Conservation (phyloP, 148 eudicot species). For the Silene conica region DNA sequence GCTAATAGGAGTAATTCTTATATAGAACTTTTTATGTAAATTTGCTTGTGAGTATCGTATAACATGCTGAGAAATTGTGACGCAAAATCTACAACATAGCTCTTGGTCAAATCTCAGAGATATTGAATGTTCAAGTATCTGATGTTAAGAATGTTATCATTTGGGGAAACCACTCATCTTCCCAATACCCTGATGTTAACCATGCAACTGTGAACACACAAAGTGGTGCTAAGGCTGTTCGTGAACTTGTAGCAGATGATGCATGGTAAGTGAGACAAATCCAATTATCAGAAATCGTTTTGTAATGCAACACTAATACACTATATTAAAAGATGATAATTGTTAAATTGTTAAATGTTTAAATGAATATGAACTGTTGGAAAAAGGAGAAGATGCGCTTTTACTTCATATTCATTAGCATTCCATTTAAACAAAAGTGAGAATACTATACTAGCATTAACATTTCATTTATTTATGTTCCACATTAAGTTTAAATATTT, state of each 20-base stretch:
- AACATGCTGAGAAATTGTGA: neutral
- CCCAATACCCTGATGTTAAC: constrained; percentile 96
- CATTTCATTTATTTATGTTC: no score
- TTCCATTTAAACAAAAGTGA: no score
- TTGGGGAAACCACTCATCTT: constrained; percentile 98
- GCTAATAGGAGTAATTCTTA: neutral
- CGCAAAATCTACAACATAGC: constrained; percentile 54
- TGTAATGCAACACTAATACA: no score
- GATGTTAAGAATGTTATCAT: constrained; percentile 96
- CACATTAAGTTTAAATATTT: no score
- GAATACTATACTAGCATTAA: no score
- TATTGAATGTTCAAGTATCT: constrained; percentile 71
- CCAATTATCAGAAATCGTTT: neutral
- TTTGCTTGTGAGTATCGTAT: no score
- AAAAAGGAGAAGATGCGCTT: no score
- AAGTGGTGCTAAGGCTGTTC: constrained; percentile 83
- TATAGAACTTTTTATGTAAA: no score
- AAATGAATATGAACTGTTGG: no score
- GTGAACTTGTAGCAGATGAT: constrained; percentile 81
- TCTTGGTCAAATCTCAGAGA: constrained; percentile 94
- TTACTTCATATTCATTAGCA: no score
- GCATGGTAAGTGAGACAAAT: constrained; percentile 52
- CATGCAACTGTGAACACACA: constrained; percentile 85
- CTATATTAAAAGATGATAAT: neutral
- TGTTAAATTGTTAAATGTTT: no score